Evolutionary conservation across 805 yeast species (phyloP).

Genomic region (Candida maris): DNA sequence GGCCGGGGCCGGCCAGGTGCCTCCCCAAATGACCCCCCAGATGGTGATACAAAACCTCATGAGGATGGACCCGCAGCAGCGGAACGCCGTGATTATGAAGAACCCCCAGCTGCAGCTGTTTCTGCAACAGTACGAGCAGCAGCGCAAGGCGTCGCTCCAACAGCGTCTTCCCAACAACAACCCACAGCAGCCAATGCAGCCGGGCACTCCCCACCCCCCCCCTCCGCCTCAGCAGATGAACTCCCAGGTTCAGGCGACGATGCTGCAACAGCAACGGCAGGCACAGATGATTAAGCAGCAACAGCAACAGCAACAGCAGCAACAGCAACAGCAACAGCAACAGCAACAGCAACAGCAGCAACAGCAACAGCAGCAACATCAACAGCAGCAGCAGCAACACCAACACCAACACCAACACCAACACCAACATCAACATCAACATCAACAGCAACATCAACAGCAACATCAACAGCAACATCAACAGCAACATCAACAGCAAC

Average conservation of each 20-base stretch:
- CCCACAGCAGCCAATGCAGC: conserved; percentile 8
- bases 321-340: conserved; percentile 12
- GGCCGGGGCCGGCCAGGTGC: conserved; percentile 5
- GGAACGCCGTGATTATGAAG: conserved; percentile 29
- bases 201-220: conserved; percentile 3
- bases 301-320: conserved; percentile 35
- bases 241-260: conserved; percentile 19
- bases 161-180: conserved; percentile 17
- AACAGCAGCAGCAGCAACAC: conserved; percentile 29
- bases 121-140: conserved; percentile 33
- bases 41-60: conserved; percentile 32
- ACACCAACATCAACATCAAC: conserved; percentile 29
- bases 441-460: conserved; percentile 35
- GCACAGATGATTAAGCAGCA: conserved; percentile 21
- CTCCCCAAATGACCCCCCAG: conserved; percentile 24
- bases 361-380: conserved; percentile 33
- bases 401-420: conserved; percentile 16
- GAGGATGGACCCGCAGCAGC: conserved; percentile 34
- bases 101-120: conserved; percentile 34
- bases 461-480: conserved; percentile 23
- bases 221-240: conserved; percentile 23
- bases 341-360: conserved; percentile 25
- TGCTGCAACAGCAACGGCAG: conserved; percentile 28
- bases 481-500: conserved; percentile 15
- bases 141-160: conserved; percentile 26